Percentiles rank a stretch among this genome's conserved stretches.
phyloP scores from a whole-genome alignment of 106 monocot genomes.

The Dioscorea zingiberensis region DNA sequence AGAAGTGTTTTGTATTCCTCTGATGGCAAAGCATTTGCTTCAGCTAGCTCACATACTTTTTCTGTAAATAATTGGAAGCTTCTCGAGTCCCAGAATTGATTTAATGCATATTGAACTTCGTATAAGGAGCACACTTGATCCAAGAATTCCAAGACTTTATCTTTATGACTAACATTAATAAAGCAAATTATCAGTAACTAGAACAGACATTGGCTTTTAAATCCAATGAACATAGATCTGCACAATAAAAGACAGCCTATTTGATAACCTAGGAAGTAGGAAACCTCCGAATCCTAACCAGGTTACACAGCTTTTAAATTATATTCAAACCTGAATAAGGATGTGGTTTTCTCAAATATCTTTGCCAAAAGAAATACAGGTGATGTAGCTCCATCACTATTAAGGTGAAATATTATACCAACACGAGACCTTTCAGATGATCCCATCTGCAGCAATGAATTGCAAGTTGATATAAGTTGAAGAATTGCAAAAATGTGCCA shows the following conservation, averaged over 20 bases:
- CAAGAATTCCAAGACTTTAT: constrained; percentile 66
- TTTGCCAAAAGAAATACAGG: constrained; percentile 59
- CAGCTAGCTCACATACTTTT: constrained; percentile 72
- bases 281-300: too few species aligned
- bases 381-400: constrained; percentile 19
- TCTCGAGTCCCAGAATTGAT: constrained; percentile 23
- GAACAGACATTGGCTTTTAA: neutral
- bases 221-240: constrained; percentile 1
- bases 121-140: constrained; percentile 66
- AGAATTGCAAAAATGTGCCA: too few species aligned
- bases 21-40: constrained; percentile 43
- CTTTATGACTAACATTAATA: constrained; percentile 52
- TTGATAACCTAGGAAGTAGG: too few species aligned
- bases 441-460: constrained; percentile 39
- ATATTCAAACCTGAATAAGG: constrained; percentile 57
- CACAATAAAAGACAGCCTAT: neutral
- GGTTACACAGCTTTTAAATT: too few species aligned
- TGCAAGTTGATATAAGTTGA: too few species aligned
- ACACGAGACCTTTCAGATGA: constrained; percentile 64
- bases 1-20: constrained; percentile 48
- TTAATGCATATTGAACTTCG: constrained; percentile 34
- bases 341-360: constrained; percentile 49
- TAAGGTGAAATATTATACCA: constrained; percentile 57
- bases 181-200: constrained; percentile 1
- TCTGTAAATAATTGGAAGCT: constrained; percentile 32